Base-by-base conservation (phyloP, 1,139 yeast genomes). In the Candida frijolesensis region DNA sequence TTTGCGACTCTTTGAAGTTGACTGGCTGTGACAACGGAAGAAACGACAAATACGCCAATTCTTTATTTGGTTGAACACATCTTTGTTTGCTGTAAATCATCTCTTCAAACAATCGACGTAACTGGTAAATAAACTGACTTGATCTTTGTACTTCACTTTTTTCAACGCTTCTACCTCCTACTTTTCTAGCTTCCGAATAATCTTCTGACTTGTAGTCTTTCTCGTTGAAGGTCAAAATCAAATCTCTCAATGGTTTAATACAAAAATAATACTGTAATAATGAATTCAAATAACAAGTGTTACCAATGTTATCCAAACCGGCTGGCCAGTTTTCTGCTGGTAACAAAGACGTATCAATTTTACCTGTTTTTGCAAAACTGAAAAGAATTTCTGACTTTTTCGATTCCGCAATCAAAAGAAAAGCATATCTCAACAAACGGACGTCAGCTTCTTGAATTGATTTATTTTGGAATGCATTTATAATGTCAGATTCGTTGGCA, bases 281-380 rank as follows among this genome's bases (percentile, higher is more conserved):
- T 0, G 97, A 91, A 63, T 94, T 94, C 63, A 94, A 76, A 59
- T 94, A 94, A 66, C 99, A 94, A 0, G 99, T 92, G 63, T 94
- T 94, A 33, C 99, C 98, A 58, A 91, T 91, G 62, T 94, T 94
- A 65, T 87, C 89, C 62, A 94, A 76, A 0, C 98, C 99, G 5
- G 91, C 89, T 0, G 98, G 98, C 83, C 91, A 84, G 47, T 83
- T 80, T 37, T 80, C 85, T 0, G 84, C 75, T 1, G 90, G 87
- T 29, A 87, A 67, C 18, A 83, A 69, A 10, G 77, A 71, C 0
- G 87, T 79, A 61, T 86, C 89, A 37, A 87, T 71, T 33, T 76
- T 70, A 0, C 95, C 95, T 0, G 81, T 75, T 38, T 70, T 69
- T 42, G 86, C 64, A 59, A 76, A 87, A 22, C 83, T 76, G 10